These are phyloP conservation scores for Secale cereale DNA, from an alignment of 176 grass and related monocot genomes.

Conservation along the genomic window DNA sequence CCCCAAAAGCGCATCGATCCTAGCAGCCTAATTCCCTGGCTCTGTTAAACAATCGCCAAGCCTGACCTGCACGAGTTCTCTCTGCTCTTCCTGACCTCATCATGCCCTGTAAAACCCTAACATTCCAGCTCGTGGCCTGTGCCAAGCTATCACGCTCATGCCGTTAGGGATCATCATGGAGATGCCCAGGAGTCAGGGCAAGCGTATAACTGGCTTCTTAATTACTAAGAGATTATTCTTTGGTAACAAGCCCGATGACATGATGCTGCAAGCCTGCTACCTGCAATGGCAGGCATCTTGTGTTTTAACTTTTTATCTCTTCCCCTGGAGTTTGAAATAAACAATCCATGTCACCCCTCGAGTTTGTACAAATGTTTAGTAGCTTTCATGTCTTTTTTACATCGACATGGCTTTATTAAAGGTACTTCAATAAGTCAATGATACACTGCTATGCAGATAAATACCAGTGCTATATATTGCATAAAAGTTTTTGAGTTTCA, in stretches of 20 bases:
- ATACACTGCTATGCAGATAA: too few species aligned
- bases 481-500: too few species aligned
- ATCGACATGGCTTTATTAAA: too few species aligned
- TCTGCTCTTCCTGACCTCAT: slow-evolving; percentile 28
- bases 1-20: slow-evolving; percentile 39
- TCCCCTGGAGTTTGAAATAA: too few species aligned
- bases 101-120: slow-evolving; percentile 39
- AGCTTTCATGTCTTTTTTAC: too few species aligned
- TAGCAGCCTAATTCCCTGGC: slow-evolving; percentile 16
- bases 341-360: too few species aligned
- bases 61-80: slow-evolving; percentile 5
- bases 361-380: background rate
- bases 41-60: slow-evolving; percentile 32
- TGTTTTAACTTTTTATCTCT: too few species aligned
- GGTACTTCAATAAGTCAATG: too few species aligned
- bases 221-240: slow-evolving; percentile 21
- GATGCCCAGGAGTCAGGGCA: slow-evolving; percentile 14
- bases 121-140: slow-evolving; percentile 29
- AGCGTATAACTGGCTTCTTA: slow-evolving; percentile 25
- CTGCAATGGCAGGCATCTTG: background rate
- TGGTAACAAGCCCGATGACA: slow-evolving; percentile 8
- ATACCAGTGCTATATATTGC: too few species aligned
- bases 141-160: slow-evolving; percentile 35
- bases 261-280: background rate
- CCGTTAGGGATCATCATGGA: slow-evolving; percentile 44